phyloP scores from a whole-genome alignment of 106 monocot species.

The Agapanthus africanus region DNA sequence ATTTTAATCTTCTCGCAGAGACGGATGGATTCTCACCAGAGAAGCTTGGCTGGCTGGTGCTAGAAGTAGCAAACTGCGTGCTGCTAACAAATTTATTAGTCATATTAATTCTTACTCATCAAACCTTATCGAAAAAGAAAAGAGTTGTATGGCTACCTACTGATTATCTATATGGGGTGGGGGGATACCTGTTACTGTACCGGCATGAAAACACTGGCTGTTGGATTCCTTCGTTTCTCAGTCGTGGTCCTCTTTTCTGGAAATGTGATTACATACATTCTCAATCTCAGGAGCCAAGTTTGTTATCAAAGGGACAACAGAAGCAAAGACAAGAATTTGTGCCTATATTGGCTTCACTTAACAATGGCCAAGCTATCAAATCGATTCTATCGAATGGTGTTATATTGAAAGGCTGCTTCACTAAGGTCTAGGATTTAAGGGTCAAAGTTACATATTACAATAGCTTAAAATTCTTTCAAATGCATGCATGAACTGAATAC shows the following conservation, averaged over 20 bases:
- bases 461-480: background rate
- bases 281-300: background rate
- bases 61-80: constrained; percentile 4
- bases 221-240: constrained; percentile 5
- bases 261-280: background rate
- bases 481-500: background rate
- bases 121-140: background rate
- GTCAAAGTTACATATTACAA: background rate
- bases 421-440: background rate
- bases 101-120: background rate
- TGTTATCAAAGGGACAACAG: background rate
- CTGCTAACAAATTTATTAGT: constrained; percentile 5
- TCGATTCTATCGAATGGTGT: background rate
- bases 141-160: background rate
- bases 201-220: constrained; percentile 1
- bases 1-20: constrained; percentile 12
- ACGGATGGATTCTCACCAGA: constrained; percentile 10
- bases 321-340: background rate
- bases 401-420: background rate
- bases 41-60: constrained; percentile 9
- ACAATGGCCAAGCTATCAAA: background rate
- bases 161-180: no score
- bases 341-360: background rate
- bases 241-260: constrained; percentile 10
- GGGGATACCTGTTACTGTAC: constrained; percentile 1